These are phyloP conservation scores for Liriodendron chinense DNA, from an alignment of 164 flowering plant species.

Conservation along the genomic window DNA sequence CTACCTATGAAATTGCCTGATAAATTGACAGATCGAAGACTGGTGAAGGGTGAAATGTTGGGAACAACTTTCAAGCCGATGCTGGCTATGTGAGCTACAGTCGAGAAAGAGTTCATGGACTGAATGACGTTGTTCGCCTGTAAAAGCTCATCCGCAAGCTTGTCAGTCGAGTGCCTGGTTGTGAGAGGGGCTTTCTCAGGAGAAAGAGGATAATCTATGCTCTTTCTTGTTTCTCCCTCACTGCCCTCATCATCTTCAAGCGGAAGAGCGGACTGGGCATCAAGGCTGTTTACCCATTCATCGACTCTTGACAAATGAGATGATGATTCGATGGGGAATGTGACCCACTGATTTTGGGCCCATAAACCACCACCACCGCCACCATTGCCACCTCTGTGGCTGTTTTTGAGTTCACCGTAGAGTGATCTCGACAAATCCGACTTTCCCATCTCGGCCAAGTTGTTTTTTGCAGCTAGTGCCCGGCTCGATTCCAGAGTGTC, in stretches of 20 bases:
- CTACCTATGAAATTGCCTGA: conserved; percentile 81
- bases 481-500: conserved; percentile 67
- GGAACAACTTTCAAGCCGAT: conserved; percentile 74
- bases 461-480: conserved; percentile 2
- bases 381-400: conserved; percentile 26
- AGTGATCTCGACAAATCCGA: conserved; percentile 45
- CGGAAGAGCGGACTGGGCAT: conserved; percentile 20
- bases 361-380: conserved; percentile 41
- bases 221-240: conserved; percentile 23
- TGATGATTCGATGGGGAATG: conserved; percentile 65
- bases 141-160: conserved; percentile 41
- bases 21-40: conserved; percentile 77
- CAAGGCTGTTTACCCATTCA: conserved; percentile 77
- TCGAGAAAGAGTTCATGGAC: conserved; percentile 72
- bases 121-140: conserved; percentile 70
- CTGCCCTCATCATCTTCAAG: conserved; percentile 19
- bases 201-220: conserved; percentile 44
- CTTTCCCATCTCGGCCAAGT: conserved; percentile 18
- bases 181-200: conserved; percentile 54
- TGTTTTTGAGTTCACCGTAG: conserved; percentile 26
- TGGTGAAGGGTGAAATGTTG: conserved; percentile 46
- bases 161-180: conserved; percentile 50
- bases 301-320: conserved; percentile 59
- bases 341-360: conserved; percentile 90
- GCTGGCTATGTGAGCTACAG: conserved; percentile 73